These are phyloP conservation scores for Pouteria campechiana DNA, from an alignment of 179 eudicot genomes.

Conservation along the genomic window DNA sequence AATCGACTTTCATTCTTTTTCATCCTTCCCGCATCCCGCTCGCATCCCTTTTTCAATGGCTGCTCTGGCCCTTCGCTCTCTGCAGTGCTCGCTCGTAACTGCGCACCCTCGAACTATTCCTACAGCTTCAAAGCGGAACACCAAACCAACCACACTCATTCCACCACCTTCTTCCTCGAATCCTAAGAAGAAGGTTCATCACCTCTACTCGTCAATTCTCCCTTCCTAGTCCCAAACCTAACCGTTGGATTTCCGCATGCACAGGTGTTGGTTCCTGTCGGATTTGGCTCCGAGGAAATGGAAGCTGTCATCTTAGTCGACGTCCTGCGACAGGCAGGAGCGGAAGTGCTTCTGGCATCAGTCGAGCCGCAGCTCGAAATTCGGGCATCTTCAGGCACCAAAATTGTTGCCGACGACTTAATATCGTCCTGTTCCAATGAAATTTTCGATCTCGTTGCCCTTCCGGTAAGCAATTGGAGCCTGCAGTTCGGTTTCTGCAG, in stretches of 20 bases:
- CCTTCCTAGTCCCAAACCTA: too few species aligned
- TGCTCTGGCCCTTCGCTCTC: too few species aligned
- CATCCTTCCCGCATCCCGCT: too few species aligned
- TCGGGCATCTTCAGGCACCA: conserved; percentile 60
- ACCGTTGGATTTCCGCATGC: conserved; percentile 1
- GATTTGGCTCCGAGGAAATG: conserved; percentile 91
- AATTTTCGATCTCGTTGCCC: conserved; percentile 73
- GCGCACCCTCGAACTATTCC: too few species aligned
- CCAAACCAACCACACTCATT: too few species aligned
- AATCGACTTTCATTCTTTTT: too few species aligned
- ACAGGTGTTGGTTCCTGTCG: conserved; percentile 87
- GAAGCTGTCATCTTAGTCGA: conserved; percentile 76
- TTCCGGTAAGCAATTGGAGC: conserved; percentile 46
- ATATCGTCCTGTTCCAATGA: conserved; percentile 51
- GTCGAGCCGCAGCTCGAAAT: conserved; percentile 79
- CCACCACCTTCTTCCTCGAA: too few species aligned
- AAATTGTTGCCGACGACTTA: conserved; percentile 65
- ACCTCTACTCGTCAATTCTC: too few species aligned
- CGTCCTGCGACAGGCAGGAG: conserved; percentile 75
- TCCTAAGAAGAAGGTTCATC: too few species aligned
- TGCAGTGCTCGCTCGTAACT: too few species aligned
- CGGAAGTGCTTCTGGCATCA: conserved; percentile 73
- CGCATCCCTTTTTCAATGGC: too few species aligned
- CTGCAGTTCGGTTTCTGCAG: neutral
- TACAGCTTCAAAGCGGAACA: too few species aligned